Base-by-base conservation (phyloP, 2,329 filamentous ascomycete species). In the Hymenoscyphus fructigenus region DNA sequence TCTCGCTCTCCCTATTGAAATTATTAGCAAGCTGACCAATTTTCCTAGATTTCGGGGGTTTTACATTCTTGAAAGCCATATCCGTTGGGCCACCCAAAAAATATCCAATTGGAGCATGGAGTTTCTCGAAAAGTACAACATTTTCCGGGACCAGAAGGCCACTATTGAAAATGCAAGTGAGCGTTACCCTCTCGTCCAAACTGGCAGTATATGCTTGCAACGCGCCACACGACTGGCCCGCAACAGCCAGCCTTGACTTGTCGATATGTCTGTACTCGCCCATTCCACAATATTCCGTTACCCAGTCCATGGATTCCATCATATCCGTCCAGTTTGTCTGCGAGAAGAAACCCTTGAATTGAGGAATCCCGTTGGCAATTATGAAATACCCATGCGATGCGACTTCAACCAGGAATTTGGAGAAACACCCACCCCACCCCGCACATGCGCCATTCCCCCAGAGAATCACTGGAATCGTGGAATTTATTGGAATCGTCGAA, bases 21-120 rank as follows among this genome's bases (percentile, higher is more conserved):
- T 44, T 10, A 50, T 50, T 50, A 50, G 44, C 44, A 23, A 50
- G 20, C 5, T 50, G 44, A 50, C 44, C 2, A 23, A 50, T 23
- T 12, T 9, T 3, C 23, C 44, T 3, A 50, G 44, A 23, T 23
- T 50, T 6, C 2, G 10, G 44, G 10, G n/a, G 3, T 7, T 2
- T 20, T 50, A 50, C 44, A 50, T 50, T 50, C n/a, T 50, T 50
- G 44, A 50, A 50, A 50, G 44, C 44, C 44, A 50, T 50, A 23
- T 50, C 44, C 44, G 44, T 50, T 50, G 44, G n/a, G 23, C 44
- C 44, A 50, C 44, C 44, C 7, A 50, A n/a, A 50, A 50, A 50
- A 50, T 50, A 23, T 6, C n/a, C 44, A 23, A 50, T 23, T 50
- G 44, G n/a, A 23, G 44, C n/a, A 50, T 50, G 44, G 6, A 50